These are phyloP conservation scores for Phaeosphaeria sp. DNA, from an alignment of 2,329 filamentous ascomycete genomes.

Conservation along the genomic window DNA sequence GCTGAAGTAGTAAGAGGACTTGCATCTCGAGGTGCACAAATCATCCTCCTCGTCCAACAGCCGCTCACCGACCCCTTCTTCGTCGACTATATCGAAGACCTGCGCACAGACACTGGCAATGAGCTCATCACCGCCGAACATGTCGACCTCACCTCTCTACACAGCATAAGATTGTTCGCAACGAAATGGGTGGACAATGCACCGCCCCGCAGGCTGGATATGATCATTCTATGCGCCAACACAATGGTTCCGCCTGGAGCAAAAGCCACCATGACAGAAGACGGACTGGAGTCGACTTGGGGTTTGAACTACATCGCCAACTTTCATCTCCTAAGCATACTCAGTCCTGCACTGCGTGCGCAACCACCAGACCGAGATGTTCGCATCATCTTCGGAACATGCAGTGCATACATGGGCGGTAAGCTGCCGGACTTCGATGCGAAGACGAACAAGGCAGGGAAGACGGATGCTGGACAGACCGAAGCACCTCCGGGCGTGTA, in stretches of 20 bases:
- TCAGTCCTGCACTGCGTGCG: slow-evolving; percentile 86
- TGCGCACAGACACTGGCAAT: slow-evolving; percentile 78
- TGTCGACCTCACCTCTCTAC: slow-evolving; percentile 85
- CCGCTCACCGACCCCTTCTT: slow-evolving; percentile 85
- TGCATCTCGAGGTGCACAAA: slow-evolving; percentile 82
- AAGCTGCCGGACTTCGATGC: slow-evolving; percentile 66
- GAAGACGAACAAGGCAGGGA: slow-evolving; percentile 62
- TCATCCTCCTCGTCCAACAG: slow-evolving; percentile 86
- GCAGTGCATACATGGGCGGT: slow-evolving; percentile 84
- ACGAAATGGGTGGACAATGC: slow-evolving; percentile 98
- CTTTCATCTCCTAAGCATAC: slow-evolving; percentile 90
- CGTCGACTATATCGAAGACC: slow-evolving; percentile 88
- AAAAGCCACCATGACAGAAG: slow-evolving; percentile 66
- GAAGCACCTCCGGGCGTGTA: slow-evolving; percentile 54
- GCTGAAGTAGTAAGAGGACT: slow-evolving; percentile 76
- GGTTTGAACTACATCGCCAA: slow-evolving; percentile 95
- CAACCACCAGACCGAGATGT: slow-evolving; percentile 96
- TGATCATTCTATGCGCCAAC: slow-evolving; percentile 86
- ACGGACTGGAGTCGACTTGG: slow-evolving; percentile 89
- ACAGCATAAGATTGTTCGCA: slow-evolving; percentile 90
- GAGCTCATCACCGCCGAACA: slow-evolving; percentile 94
- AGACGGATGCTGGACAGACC: slow-evolving; percentile 27
- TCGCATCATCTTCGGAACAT: slow-evolving; percentile 83
- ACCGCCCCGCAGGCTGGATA: slow-evolving; percentile 85
- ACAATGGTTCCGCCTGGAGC: slow-evolving; percentile 74